phyloP scores from a whole-genome alignment of 768 basidiomycete genomes.

The Dioszegia crocea region DNA sequence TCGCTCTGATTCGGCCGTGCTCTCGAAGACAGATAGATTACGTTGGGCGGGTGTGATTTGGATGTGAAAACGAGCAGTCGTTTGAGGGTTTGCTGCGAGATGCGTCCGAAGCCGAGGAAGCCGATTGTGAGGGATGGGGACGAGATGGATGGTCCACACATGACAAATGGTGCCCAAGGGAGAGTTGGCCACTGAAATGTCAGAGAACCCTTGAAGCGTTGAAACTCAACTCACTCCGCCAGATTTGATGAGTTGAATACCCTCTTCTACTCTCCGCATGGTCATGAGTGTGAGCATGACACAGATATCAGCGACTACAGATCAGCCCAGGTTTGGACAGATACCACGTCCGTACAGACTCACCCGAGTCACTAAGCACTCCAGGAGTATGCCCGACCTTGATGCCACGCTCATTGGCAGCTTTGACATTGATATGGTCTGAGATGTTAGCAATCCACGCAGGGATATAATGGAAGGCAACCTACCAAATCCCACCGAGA shows the following conservation, averaged over 20 bases:
- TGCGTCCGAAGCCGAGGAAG: slow-evolving; percentile 93
- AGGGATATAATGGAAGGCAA: neutral
- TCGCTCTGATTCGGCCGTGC: slow-evolving; percentile 31
- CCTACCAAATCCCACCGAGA: slow-evolving; percentile 54
- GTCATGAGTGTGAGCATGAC: slow-evolving; percentile 95
- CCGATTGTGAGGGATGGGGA: slow-evolving; percentile 60
- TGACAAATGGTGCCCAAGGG: slow-evolving; percentile 74
- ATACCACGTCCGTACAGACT: slow-evolving; percentile 1
- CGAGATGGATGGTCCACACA: slow-evolving; percentile 63
- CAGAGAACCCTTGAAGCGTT: neutral
- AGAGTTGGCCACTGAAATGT: slow-evolving; percentile 67
- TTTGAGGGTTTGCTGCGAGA: slow-evolving; percentile 74
- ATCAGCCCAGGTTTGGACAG: neutral
- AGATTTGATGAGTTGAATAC: slow-evolving; percentile 62
- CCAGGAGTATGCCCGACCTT: slow-evolving; percentile 88
- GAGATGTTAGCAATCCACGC: neutral
- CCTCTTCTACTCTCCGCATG: slow-evolving; percentile 68
- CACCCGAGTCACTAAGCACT: slow-evolving; percentile 85
- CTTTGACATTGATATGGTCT: slow-evolving; percentile 77
- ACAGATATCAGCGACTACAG: slow-evolving; percentile 76
- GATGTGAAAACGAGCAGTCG: slow-evolving; percentile 72
- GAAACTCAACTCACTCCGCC: slow-evolving; percentile 58
- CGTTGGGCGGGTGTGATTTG: slow-evolving; percentile 27
- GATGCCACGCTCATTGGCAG: slow-evolving; percentile 61
- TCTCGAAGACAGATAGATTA: slow-evolving; percentile 40